Conservation (phyloP, 2,329 filamentous ascomycete genomes). For the Exserohilum rostratum region DNA sequence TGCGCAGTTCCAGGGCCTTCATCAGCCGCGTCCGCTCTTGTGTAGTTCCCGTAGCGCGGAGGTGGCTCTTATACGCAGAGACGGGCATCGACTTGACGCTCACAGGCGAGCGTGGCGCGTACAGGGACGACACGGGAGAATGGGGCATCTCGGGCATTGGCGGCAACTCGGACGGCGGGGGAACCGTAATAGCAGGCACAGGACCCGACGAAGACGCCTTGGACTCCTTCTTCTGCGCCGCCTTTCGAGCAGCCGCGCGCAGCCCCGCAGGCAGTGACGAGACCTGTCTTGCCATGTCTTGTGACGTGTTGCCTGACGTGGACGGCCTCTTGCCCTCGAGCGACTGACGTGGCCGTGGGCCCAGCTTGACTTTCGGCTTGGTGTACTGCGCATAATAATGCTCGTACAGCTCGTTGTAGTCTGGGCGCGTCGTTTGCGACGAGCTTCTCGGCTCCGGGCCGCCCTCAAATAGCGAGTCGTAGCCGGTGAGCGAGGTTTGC, state of each 20-base stretch:
- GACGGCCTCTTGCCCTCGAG: conserved; percentile 68
- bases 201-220: conserved; percentile 43
- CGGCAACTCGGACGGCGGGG: conserved; percentile 44
- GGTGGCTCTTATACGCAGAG: conserved; percentile 38
- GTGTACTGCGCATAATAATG: conserved; percentile 60
- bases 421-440: conserved; percentile 49
- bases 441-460: conserved; percentile 53
- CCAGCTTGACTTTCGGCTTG: conserved; percentile 87
- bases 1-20: conserved; percentile 40
- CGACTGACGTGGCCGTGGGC: conserved; percentile 83
- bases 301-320: conserved; percentile 57
- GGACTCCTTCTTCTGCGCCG: conserved; percentile 39
- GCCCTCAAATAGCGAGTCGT: conserved; percentile 42
- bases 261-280: conserved; percentile 82
- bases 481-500: conserved; percentile 39
- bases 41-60: conserved; percentile 66
- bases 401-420: conserved; percentile 51
- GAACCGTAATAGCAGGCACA: conserved; percentile 38
- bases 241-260: conserved; percentile 56
- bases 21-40: conserved; percentile 90
- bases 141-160: conserved; percentile 41
- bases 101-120: conserved; percentile 47
- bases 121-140: conserved; percentile 49
- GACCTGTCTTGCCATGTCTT: conserved; percentile 66
- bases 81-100: conserved; percentile 54